Conservation (phyloP, 2,329 filamentous ascomycete genomes). For the Apiospora hydei region DNA sequence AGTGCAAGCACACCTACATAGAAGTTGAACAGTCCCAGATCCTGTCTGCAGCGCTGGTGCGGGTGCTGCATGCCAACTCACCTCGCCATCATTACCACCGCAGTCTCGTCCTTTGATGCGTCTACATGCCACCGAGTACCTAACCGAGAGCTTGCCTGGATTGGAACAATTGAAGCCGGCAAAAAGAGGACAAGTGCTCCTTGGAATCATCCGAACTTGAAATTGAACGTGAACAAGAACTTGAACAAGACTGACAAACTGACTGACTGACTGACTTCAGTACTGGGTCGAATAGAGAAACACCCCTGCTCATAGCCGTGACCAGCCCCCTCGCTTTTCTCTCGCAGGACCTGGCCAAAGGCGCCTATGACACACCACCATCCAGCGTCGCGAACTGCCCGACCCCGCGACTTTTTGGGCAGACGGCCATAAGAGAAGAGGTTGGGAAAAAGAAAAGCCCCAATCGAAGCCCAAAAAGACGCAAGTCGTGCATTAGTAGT, state of each 20-base stretch:
- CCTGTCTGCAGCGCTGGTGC: conserved; percentile 6
- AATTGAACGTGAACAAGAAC: not conserved
- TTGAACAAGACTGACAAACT: not conserved
- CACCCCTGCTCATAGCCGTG: conserved; percentile 14
- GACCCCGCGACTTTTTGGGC: conserved; percentile 24
- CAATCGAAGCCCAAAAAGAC: conserved; percentile 7
- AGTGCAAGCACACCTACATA: not conserved
- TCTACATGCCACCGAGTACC: not conserved
- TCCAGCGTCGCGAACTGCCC: conserved; percentile 18
- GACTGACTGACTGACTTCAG: not conserved
- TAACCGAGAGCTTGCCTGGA: not conserved
- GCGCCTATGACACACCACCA: conserved; percentile 20
- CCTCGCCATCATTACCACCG: not conserved
- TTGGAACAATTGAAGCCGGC: not conserved
- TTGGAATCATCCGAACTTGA: not conserved
- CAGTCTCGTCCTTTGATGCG: not conserved
- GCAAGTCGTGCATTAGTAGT: conserved; percentile 20
- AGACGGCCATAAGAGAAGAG: conserved; percentile 21
- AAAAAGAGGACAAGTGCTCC: not conserved
- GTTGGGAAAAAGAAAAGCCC: conserved; percentile 21
- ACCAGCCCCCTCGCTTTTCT: conserved; percentile 19
- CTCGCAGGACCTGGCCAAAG: not conserved
- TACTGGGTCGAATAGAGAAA: not conserved
- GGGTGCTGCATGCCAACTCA: conserved; percentile 12
- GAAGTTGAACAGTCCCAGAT: conserved; percentile 6